These are phyloP conservation scores for Trametes versicolor DNA, from an alignment of 1,284 basidiomycete species.

Conservation along the genomic window DNA sequence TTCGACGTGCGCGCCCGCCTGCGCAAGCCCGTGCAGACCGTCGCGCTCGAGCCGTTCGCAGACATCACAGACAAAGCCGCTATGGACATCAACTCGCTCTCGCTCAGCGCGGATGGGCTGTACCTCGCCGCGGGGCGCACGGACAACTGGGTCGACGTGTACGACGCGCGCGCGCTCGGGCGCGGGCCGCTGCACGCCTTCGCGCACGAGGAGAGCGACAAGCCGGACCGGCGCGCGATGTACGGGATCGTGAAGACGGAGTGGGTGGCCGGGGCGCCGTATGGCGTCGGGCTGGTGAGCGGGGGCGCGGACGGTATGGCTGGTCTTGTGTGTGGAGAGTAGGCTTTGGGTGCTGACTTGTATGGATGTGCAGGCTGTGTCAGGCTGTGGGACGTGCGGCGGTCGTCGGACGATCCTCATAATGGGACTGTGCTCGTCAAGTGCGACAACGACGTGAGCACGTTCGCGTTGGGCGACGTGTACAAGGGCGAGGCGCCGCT, in stretches of 20 bases:
- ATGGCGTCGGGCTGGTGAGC: conserved; percentile 61
- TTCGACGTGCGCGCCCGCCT: conserved; percentile 58
- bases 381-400: conserved; percentile 68
- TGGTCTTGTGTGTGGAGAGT: conserved; percentile 32
- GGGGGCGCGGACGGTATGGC: conserved; percentile 80
- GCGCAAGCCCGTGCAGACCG: conserved; percentile 40
- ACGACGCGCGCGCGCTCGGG: conserved; percentile 65
- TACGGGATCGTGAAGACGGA: conserved; percentile 65
- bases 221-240: conserved; percentile 40
- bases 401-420: conserved; percentile 46
- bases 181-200: conserved; percentile 58
- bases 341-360: conserved; percentile 16
- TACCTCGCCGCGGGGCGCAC: conserved; percentile 67
- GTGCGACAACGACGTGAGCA: conserved; percentile 62
- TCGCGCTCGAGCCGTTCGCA: conserved; percentile 46
- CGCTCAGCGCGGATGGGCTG: conserved; percentile 68
- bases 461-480: conserved; percentile 67
- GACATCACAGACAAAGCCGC: conserved; percentile 27
- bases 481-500: conserved; percentile 61
- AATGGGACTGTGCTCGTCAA: conserved; percentile 63
- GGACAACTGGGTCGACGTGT: conserved; percentile 69
- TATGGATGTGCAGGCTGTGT: conserved; percentile 62
- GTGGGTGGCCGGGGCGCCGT: conserved; percentile 60
- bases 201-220: conserved; percentile 48
- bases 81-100: conserved; percentile 60